Conservation (phyloP, 345 rosid species). For the Dimocarpus longan region DNA sequence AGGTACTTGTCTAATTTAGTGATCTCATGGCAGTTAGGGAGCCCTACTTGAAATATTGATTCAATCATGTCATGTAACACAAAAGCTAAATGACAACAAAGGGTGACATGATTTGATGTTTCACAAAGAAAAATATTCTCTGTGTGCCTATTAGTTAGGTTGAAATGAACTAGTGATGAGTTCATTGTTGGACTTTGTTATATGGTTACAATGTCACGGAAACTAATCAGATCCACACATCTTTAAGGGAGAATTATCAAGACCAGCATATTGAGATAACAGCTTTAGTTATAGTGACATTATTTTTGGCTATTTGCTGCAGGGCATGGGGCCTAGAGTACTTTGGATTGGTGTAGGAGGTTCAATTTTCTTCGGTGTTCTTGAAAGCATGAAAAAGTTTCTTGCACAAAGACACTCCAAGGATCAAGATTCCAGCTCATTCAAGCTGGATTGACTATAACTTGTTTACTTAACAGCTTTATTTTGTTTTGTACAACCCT, state of each 20-base stretch:
- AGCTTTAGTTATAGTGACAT: slow-evolving; percentile 1
- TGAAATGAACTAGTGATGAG: not conserved
- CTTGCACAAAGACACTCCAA: slow-evolving; percentile 39
- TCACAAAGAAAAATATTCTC: not conserved
- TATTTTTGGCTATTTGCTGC: slow-evolving; percentile 19
- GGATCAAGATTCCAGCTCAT: slow-evolving; percentile 5
- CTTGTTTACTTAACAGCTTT: not conserved
- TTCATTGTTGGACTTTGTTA: not conserved
- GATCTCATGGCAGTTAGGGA: not conserved
- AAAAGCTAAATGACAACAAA: not conserved
- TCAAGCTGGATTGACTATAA: slow-evolving; percentile 15
- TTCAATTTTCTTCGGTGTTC: slow-evolving; percentile 68
- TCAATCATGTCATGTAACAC: not conserved
- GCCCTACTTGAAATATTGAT: not conserved
- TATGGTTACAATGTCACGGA: too few species aligned
- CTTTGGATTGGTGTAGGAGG: slow-evolving; percentile 80
- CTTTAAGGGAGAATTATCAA: not conserved
- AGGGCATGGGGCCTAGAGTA: slow-evolving; percentile 84
- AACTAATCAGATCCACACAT: not conserved
- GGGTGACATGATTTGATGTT: not conserved
- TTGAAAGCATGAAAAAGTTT: slow-evolving; percentile 65
- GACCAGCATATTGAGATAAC: not conserved
- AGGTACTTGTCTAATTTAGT: not conserved
- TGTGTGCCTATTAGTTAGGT: not conserved
- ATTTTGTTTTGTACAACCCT: not conserved